Evolutionary conservation across 2,329 filamentous ascomycete genomes (phyloP).

Genomic region (Ophiocordyceps sinensis): DNA sequence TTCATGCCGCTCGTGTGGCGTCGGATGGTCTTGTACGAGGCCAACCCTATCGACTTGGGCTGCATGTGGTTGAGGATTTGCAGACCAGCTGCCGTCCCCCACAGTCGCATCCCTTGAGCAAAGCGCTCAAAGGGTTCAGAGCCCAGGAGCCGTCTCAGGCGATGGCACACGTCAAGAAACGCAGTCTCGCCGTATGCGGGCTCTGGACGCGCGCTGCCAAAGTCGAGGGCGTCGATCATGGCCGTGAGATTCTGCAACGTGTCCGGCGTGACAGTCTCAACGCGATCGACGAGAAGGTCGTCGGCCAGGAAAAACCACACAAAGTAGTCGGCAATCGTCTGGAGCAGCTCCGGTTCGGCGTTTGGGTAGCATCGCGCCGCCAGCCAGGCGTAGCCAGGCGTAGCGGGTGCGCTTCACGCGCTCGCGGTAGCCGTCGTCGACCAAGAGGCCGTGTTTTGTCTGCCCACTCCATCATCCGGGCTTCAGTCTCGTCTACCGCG

Average conservation of each 20-base stretch:
- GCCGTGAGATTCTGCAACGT: background rate
- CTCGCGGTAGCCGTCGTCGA: background rate
- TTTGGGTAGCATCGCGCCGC: background rate
- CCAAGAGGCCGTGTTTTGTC: background rate
- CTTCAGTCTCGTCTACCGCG: background rate
- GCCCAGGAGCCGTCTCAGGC: background rate
- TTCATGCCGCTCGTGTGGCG: background rate
- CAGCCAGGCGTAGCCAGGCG: background rate
- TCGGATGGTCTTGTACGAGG: background rate
- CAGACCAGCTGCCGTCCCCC: background rate
- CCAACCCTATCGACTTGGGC: background rate
- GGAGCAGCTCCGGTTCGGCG: background rate
- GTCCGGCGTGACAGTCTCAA: background rate
- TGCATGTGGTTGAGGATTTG: background rate
- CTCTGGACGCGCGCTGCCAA: background rate
- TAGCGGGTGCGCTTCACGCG: background rate
- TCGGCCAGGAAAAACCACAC: background rate
- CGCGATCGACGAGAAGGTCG: background rate
- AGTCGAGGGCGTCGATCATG: background rate
- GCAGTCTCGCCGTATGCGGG: background rate
- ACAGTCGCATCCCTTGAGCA: background rate
- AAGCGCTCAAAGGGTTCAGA: background rate
- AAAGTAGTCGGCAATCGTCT: background rate
- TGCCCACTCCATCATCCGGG: background rate
- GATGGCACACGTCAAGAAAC: background rate